phyloP scores from a whole-genome alignment of 2,329 filamentous ascomycete species.

The Aspergillus sp. region DNA sequence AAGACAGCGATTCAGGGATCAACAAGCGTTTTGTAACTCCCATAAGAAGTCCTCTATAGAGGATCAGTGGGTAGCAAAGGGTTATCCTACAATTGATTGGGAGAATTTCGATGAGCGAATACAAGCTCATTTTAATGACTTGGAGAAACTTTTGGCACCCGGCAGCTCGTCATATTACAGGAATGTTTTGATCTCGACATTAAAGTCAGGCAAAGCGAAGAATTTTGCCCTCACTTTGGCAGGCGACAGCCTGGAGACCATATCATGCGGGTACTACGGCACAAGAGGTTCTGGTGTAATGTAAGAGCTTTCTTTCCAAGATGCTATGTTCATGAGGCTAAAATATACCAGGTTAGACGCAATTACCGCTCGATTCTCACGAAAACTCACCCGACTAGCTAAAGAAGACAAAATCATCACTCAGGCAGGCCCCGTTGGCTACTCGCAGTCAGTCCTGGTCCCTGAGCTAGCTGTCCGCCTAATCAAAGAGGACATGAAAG shows the following conservation, averaged over 20 bases:
- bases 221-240: slow-evolving; percentile 61
- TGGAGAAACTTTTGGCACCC: slow-evolving; percentile 64
- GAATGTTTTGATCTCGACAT: slow-evolving; percentile 57
- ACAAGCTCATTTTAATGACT: slow-evolving; percentile 55
- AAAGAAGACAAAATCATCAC: slow-evolving; percentile 69
- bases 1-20: slow-evolving; percentile 41
- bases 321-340: slow-evolving; percentile 17
- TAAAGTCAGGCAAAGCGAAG: slow-evolving; percentile 63
- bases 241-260: slow-evolving; percentile 53
- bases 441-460: slow-evolving; percentile 75
- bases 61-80: slow-evolving; percentile 54
- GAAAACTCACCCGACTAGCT: slow-evolving; percentile 64
- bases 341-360: slow-evolving; percentile 52
- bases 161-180: slow-evolving; percentile 63
- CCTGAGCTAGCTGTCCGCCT: slow-evolving; percentile 66
- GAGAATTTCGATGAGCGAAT: slow-evolving; percentile 63
- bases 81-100: slow-evolving; percentile 78
- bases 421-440: slow-evolving; percentile 68
- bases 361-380: slow-evolving; percentile 65
- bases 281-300: slow-evolving; percentile 72
- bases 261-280: slow-evolving; percentile 83
- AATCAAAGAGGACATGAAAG: slow-evolving; percentile 63
- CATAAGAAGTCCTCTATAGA: slow-evolving; percentile 64
- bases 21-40: slow-evolving; percentile 62
- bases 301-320: slow-evolving; percentile 50